Percentiles rank a stretch among this genome's conserved stretches.
These are phyloP conservation scores for Dactylis glomerata DNA, from an alignment of 176 grass and related monocot genomes.

Conservation along the genomic window DNA sequence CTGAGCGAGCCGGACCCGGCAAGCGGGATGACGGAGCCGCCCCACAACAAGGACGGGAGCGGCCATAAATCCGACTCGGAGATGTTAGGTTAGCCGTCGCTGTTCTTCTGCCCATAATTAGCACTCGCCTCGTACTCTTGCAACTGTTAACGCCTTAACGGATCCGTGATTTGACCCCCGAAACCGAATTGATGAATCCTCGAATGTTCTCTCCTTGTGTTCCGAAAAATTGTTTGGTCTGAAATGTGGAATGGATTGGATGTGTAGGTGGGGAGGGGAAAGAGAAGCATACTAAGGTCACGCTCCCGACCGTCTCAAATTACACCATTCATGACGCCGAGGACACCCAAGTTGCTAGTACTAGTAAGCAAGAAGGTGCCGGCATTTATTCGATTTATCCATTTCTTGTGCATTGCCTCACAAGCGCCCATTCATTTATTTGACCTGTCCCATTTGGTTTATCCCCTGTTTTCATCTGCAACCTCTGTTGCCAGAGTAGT, in stretches of 20 bases:
- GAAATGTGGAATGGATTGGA: background rate
- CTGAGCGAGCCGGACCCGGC: constrained; percentile 51
- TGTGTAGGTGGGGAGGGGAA: constrained; percentile 13
- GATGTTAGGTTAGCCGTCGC: constrained; percentile 34
- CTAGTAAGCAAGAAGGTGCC: constrained; percentile 46
- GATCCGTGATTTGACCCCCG: constrained; percentile 17
- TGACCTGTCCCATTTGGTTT: background rate
- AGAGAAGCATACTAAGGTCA: constrained; percentile 37
- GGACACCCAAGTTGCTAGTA: constrained; percentile 25
- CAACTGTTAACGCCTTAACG: background rate
- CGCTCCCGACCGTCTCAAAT: constrained; percentile 92
- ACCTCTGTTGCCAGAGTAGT: background rate
- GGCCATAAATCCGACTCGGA: background rate
- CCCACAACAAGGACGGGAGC: background rate
- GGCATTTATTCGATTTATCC: background rate
- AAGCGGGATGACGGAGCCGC: constrained; percentile 39
- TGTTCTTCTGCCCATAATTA: constrained; percentile 25
- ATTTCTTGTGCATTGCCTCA: background rate
- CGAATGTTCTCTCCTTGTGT: background rate
- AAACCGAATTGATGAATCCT: background rate
- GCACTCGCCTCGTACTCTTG: background rate
- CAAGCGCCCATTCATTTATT: background rate
- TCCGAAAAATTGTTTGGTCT: background rate
- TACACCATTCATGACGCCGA: constrained; percentile 73
- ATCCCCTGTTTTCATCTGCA: background rate